Evolutionary conservation across 2,329 filamentous ascomycete species (phyloP), one percentile per base, ranked within the genome.

Genomic region (Aspergillus sp.): DNA sequence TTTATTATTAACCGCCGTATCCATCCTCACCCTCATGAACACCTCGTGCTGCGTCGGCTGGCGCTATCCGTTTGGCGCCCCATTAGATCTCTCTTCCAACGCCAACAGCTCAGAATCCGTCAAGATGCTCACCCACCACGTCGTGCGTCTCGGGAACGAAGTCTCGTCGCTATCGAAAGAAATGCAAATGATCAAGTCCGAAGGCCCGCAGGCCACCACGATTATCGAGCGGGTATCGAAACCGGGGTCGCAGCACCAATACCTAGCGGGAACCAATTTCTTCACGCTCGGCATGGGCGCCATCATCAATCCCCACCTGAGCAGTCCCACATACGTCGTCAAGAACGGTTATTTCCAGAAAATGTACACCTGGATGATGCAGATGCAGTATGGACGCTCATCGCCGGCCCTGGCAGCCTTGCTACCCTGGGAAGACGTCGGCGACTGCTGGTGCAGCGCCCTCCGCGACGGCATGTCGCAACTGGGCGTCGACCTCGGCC

Each of bases 391-490:
- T 55, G 67, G 55, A 54, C 50, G 66, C 66, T 68, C 73, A 14
- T 62, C 67, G 20, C 77, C 81, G 1, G 81, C 83, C 0, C 68
- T 78, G n/a, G 74, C 81, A 0, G 91, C 90, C 0, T 80, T 96
- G 2, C 71, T 76, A 1, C 77, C 80, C 3, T 96, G 93, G 92
- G 80, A 87, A 10, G 90, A 96, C 52, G 84, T 89, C 36, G 91
- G 90, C 20, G 90, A 98, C 62, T 96, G 92, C 75, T 98, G 92
- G 90, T 98, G 94, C 73, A 87, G 89, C 4, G 75, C 79, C 10
- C 71, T 73, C 54, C 82, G 80, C 0, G 64, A 81, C 52, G 73
- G 72, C 14, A 76, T 77, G 16, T 68, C 77, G 7, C 79, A 82
- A 61, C 67, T 82, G 12, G 68, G 69, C 2, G 69, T 81, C 20